Evolutionary conservation across 371 early-diverging fungal species (phyloP).

Genomic region (Mortierella polycephala): DNA sequence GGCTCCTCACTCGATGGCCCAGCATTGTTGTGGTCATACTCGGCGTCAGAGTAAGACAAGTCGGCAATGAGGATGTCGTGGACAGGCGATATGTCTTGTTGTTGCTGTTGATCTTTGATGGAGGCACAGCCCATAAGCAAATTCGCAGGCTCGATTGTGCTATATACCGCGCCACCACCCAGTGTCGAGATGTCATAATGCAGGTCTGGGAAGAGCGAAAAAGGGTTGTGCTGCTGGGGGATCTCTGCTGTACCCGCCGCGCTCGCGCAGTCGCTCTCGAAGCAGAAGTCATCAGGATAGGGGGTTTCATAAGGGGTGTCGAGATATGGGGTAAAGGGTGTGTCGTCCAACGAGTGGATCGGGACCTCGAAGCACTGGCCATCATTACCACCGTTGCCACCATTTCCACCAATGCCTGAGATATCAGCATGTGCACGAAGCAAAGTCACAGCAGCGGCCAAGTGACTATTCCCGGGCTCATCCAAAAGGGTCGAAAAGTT

Average conservation of each 20-base stretch:
- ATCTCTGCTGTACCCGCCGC: background rate
- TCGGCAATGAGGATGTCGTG: background rate
- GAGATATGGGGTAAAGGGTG: constrained; percentile 31
- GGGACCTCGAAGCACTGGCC: background rate
- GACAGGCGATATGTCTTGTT: background rate
- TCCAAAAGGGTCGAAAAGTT: constrained; percentile 16
- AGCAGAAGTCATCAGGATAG: constrained; percentile 17
- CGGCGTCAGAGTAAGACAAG: too few species aligned
- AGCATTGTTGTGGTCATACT: too few species aligned
- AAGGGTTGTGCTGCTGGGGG: background rate
- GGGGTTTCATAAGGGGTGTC: constrained; percentile 38
- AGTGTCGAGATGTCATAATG: constrained; percentile 8
- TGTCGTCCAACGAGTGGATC: constrained; percentile 8
- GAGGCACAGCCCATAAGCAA: constrained; percentile 21
- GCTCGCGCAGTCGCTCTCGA: constrained; percentile 9
- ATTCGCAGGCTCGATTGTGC: constrained; percentile 25
- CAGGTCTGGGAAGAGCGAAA: constrained; percentile 20
- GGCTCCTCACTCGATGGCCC: background rate
- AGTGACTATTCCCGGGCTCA: background rate
- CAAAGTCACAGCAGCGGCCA: constrained; percentile 6
- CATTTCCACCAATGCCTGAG: background rate
- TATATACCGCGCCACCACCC: background rate
- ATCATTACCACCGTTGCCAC: background rate
- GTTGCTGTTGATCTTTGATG: background rate
- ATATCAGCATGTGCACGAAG: background rate